phyloP scores from a whole-genome alignment of 2,329 filamentous ascomycete genomes.

The Cercospora canescens region DNA sequence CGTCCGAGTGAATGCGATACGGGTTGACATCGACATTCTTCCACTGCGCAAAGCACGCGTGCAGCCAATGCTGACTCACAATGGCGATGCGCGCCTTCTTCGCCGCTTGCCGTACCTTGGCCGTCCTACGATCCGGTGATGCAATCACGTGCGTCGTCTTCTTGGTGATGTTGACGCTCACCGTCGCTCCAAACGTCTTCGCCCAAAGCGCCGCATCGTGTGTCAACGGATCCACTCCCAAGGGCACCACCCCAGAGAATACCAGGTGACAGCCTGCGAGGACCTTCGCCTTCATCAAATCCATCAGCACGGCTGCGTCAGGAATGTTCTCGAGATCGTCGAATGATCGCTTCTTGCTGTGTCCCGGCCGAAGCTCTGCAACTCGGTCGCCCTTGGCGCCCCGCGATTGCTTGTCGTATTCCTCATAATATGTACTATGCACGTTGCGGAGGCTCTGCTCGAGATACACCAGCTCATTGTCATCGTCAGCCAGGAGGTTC shows the following conservation, averaged over 20 bases:
- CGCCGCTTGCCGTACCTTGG: slow-evolving; percentile 86
- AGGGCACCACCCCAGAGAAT: slow-evolving; percentile 84
- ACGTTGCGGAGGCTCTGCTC: slow-evolving; percentile 74
- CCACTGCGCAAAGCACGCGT: slow-evolving; percentile 84
- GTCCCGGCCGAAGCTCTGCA: slow-evolving; percentile 53
- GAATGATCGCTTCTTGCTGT: slow-evolving; percentile 49
- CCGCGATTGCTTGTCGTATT: slow-evolving; percentile 64
- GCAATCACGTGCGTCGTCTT: slow-evolving; percentile 71
- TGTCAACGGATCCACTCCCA: slow-evolving; percentile 68
- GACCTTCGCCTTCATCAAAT: slow-evolving; percentile 73
- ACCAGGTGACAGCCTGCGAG: slow-evolving; percentile 77
- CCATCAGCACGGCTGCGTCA: slow-evolving; percentile 83
- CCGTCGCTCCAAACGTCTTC: slow-evolving; percentile 76
- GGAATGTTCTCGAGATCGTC: slow-evolving; percentile 65
- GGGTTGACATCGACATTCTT: slow-evolving; percentile 73
- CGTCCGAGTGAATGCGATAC: slow-evolving; percentile 76
- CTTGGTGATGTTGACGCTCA: slow-evolving; percentile 59
- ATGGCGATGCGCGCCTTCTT: slow-evolving; percentile 76
- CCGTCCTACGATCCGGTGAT: slow-evolving; percentile 71
- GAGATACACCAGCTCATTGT: slow-evolving; percentile 76
- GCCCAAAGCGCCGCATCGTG: slow-evolving; percentile 89
- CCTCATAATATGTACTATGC: slow-evolving; percentile 78
- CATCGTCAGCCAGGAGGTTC: slow-evolving; percentile 82
- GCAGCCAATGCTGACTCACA: slow-evolving; percentile 87
- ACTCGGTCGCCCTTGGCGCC: slow-evolving; percentile 47